These are phyloP conservation scores for Rhodotorula toruloides DNA, from an alignment of 768 basidiomycete species.

Conservation along the genomic window DNA sequence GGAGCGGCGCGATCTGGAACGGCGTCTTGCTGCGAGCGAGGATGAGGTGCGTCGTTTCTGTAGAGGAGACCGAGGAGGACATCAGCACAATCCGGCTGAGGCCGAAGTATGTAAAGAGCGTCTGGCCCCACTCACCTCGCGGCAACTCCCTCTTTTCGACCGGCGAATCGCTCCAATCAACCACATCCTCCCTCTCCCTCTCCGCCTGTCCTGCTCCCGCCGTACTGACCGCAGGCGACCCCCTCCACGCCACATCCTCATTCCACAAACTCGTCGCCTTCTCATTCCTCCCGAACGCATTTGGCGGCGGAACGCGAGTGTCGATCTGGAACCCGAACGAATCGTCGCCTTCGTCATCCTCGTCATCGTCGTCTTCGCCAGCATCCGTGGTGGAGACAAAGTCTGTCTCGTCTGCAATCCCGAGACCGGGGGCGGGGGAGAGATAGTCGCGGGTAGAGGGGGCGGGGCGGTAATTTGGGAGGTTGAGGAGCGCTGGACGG, in stretches of 20 bases:
- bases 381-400: conserved; percentile 5
- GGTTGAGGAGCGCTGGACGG: background rate
- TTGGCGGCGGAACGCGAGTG: background rate
- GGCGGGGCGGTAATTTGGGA: background rate
- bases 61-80: background rate
- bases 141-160: conserved; percentile 53
- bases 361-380: conserved; percentile 15
- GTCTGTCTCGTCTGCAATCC: conserved; percentile 7
- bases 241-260: conserved; percentile 40
- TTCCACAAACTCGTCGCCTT: conserved; percentile 10
- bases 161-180: conserved; percentile 66
- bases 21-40: conserved; percentile 75
- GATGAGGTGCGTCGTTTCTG: conserved; percentile 90
- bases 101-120: background rate
- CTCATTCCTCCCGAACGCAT: background rate
- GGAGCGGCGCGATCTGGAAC: conserved; percentile 68
- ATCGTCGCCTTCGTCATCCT: conserved; percentile 17
- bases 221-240: background rate
- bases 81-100: background rate
- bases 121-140: conserved; percentile 14
- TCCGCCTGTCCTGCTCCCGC: conserved; percentile 44
- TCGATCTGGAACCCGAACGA: conserved; percentile 4
- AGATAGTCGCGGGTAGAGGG: too few species aligned
- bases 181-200: conserved; percentile 76
- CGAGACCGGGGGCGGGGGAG: too few species aligned